A percentile compares a stretch with the other conserved stretches of the same genome.
phyloP scores from a whole-genome alignment of 495 filamentous ascomycete genomes.

The Hypoxylon subgilvum region DNA sequence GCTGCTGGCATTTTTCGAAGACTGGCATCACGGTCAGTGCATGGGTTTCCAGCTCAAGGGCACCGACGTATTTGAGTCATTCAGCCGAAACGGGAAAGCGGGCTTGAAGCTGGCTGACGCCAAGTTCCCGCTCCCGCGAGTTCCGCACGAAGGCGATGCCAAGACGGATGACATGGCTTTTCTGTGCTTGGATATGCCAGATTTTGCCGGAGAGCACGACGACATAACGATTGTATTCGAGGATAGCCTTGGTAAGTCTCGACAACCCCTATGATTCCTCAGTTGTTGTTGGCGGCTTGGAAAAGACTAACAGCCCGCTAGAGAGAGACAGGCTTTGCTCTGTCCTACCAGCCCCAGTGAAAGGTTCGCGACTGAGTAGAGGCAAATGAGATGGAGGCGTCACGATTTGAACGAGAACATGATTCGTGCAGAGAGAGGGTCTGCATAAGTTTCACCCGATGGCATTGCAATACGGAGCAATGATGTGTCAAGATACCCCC shows the following conservation, averaged over 20 bases:
- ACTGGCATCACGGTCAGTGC: slow-evolving; percentile 80
- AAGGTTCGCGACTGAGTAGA: slow-evolving; percentile 47
- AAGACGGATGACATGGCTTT: slow-evolving; percentile 63
- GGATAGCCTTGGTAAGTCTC: slow-evolving; percentile 70
- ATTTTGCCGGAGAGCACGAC: slow-evolving; percentile 88
- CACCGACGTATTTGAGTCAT: slow-evolving; percentile 78
- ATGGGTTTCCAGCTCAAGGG: slow-evolving; percentile 85
- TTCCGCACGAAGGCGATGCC: slow-evolving; percentile 55
- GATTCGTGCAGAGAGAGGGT: slow-evolving; percentile 34
- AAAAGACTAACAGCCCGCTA: slow-evolving; percentile 38
- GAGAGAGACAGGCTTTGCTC: slow-evolving; percentile 53
- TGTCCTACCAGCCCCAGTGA: slow-evolving; percentile 56
- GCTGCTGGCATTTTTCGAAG: slow-evolving; percentile 80
- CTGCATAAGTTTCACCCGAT: slow-evolving; percentile 29
- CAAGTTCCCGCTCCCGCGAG: slow-evolving; percentile 82
- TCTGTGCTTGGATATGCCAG: slow-evolving; percentile 81
- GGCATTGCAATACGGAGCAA: slow-evolving; percentile 24
- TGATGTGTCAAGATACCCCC: slow-evolving; percentile 36
- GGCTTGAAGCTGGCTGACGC: slow-evolving; percentile 80
- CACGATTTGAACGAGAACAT: slow-evolving; percentile 38
- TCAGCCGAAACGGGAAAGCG: slow-evolving; percentile 68
- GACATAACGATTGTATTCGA: slow-evolving; percentile 87
- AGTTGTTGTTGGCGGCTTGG: background rate
- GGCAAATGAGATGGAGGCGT: slow-evolving; percentile 27
- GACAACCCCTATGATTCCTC: background rate